Base-by-base conservation (phyloP, 2,329 filamentous ascomycete genomes). In the Penicillium olsonii region DNA sequence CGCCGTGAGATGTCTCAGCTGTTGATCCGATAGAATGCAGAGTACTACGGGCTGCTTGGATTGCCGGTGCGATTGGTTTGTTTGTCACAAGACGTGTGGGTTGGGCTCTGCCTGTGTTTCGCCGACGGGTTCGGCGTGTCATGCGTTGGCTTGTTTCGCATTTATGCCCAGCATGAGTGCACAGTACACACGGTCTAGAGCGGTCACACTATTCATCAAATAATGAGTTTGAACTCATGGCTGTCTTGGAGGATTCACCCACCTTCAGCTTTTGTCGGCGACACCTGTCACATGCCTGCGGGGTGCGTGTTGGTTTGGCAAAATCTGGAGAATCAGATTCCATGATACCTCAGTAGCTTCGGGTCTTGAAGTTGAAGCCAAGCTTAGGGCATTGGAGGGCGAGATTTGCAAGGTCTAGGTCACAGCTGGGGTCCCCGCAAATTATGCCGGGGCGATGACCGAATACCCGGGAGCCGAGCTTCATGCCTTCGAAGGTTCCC, bases 151-250 rank as follows among this genome's bases (percentile, higher is more conserved):
- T 45, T n/a, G 58, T 53, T 37, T 59, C 52, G 24, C 58, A 61
- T 50, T 56, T 42, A 22, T 45, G 44, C 10, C 48, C 43, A 19
- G 56, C 49, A 14, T 51, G 56, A 17, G 52, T 41, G 34, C 58
- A 61, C 1, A 60, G 46, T 3, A 52, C 47, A 33, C 58, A 61
- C 9, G 58, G 78, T 75, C 10, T 84, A 82, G 0, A 84, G 84
- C 8, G 79, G 87, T 64, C 78, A 17, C 49, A 52, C 49, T 52
- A 35, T 17, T 12, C 12, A 24, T 2, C 0, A 2, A 14, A 5
- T 52, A 17, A 48, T 22, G 9, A 22, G 1, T 27, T 15, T n/a
- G 1, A 5, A 79, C 55, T 87, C 22, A 15, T n/a, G 15, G 31
- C 10, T 8, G n/a, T 22, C 12, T 18, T 38, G 14, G 19, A 37